Percentiles rank a stretch among this genome's conserved stretches.
Evolutionary conservation across 257 asterid genomes (phyloP).

Genomic region (Primulina huaijiensis): DNA sequence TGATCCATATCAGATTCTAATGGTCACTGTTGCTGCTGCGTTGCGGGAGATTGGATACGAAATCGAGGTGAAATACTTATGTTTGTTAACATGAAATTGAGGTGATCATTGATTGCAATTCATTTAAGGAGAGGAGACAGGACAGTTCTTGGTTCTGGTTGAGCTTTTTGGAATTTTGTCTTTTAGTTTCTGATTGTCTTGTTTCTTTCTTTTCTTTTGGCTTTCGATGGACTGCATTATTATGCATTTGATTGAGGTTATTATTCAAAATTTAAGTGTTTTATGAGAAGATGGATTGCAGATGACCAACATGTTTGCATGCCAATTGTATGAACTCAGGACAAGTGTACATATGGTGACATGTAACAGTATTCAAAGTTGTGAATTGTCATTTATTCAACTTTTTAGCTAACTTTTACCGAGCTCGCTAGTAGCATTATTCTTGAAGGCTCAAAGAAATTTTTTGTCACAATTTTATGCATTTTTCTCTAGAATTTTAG

Average conservation of each 20-base stretch:
- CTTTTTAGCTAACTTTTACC: too few relatives aligned
- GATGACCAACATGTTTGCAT: neutral
- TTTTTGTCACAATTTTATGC: neutral
- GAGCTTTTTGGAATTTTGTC: neutral
- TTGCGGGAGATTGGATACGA: slow-evolving; percentile 74
- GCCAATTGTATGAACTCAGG: neutral
- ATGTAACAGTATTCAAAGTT: neutral
- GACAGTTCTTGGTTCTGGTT: too few relatives aligned
- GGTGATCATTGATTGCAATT: neutral
- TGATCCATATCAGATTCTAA: slow-evolving; percentile 79
- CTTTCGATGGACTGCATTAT: neutral
- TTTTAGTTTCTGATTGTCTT: neutral
- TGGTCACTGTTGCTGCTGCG: slow-evolving; percentile 73
- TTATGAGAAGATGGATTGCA: too few relatives aligned
- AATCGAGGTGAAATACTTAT: slow-evolving; percentile 58
- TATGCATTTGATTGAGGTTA: too few relatives aligned
- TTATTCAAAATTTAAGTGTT: too few relatives aligned
- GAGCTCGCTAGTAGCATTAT: neutral
- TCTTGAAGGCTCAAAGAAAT: neutral
- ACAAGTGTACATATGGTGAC: neutral
- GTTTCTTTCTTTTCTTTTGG: neutral
- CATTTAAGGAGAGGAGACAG: too few relatives aligned
- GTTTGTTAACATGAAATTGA: too few relatives aligned
- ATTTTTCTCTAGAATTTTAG: slow-evolving; percentile 1
- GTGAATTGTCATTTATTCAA: neutral